Conservation (phyloP, 345 rosid genomes). For the Lenwebbia sp. region DNA sequence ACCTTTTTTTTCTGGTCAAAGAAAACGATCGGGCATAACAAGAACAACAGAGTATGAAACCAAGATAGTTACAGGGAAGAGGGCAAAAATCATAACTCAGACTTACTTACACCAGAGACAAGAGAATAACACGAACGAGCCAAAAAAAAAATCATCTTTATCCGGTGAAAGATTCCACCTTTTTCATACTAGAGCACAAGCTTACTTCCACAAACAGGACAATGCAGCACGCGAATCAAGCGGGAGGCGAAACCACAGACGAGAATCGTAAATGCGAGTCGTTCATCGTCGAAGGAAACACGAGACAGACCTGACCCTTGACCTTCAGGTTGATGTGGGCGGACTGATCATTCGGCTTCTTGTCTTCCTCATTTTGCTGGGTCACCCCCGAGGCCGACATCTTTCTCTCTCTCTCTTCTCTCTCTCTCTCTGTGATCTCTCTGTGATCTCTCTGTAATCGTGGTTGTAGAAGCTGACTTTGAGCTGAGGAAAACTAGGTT, state of each 20-base stretch:
- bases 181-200: not conserved
- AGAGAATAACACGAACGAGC: not conserved
- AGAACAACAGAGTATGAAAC: not conserved
- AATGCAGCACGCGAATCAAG: not conserved
- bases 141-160: not conserved
- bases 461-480: not conserved
- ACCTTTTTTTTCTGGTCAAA: not conserved
- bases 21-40: not conserved
- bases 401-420: not conserved
- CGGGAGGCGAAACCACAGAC: not conserved
- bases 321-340: conserved; percentile 84
- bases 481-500: not conserved
- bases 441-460: not conserved
- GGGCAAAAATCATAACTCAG: not conserved
- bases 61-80: not conserved
- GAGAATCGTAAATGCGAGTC: not conserved
- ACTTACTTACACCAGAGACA: not conserved
- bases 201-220: not conserved
- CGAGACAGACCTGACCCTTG: conserved; percentile 65
- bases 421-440: too few relatives aligned
- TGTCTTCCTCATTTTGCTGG: conserved; percentile 16
- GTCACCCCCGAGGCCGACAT: not conserved
- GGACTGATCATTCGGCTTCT: conserved; percentile 67
- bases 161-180: not conserved
- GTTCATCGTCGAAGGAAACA: not conserved